Evolutionary conservation across 2,329 filamentous ascomycete species (phyloP), one percentile per base, ranked within the genome.

Genomic region (Lachnellula occidentalis): DNA sequence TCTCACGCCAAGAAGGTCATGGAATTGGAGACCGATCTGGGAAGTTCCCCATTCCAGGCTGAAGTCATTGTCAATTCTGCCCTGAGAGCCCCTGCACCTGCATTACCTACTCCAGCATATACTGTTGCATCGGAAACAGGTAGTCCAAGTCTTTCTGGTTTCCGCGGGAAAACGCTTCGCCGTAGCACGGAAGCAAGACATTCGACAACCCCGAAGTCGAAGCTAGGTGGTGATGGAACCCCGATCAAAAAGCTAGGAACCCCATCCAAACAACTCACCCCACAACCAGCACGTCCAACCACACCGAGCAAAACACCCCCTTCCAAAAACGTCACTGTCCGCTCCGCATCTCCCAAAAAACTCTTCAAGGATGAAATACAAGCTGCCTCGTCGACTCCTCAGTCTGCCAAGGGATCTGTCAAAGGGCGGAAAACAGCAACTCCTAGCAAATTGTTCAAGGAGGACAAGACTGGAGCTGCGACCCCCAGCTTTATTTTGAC

Each of bases 401-500:
- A 61, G 43, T 64, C 48, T 64, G 70, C 56, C 61, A 68, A 39
- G 69, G 73, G 55, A 61, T 64, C 48, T 63, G 70, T 56, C 61
- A 68, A 39, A 69, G 73, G 55, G 61, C 72, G 49, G 70, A 68
- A 64, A 58, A 59, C 66, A 21, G 68, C 68, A 45, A 63, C 65
- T 0, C 67, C 70, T 48, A 69, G 75, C 64, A 67, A 66, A 34
- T 68, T 86, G 1, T 87, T 86, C 61, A 78, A 78, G 24, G 74
- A 78, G 41, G 74, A 81, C 64, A 70, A 71, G 3, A 69, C 79
- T 5, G 83, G 83, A 3, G 67, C 75, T 34, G 76, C 78, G 17
- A 86, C 83, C 1, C 86, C 87, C 14, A 80, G 77, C 17, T 77
- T 88, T 48, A 72, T 88, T 12, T 69, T 90, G 6, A 87, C 80